A percentile compares a stretch with the other conserved stretches of the same genome.
Conservation (phyloP, 2,329 filamentous ascomycete species). For the Emergomyces africanus region DNA sequence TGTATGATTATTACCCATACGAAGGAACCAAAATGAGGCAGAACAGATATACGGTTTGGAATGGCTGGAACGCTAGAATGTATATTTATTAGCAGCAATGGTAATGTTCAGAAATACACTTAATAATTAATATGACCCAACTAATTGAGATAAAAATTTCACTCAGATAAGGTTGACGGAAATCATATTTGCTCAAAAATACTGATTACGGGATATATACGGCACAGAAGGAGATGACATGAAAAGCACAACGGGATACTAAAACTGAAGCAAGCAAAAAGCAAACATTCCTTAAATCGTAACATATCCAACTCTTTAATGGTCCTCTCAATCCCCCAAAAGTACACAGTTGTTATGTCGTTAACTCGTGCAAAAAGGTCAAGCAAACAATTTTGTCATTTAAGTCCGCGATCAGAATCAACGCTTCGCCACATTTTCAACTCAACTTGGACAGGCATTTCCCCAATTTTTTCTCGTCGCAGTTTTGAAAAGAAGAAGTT, state of each 20-base stretch:
- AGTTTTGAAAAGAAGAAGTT: no score
- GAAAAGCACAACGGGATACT: neutral
- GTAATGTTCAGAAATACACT: neutral
- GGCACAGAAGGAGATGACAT: neutral
- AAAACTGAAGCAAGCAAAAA: neutral
- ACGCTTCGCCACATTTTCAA: neutral
- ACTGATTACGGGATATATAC: neutral
- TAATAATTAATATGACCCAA: neutral
- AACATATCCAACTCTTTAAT: neutral
- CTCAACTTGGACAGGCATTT: neutral
- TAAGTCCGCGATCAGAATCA: no score
- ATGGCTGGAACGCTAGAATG: neutral
- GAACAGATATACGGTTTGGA: neutral
- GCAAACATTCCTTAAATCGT: neutral
- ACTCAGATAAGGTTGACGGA: neutral
- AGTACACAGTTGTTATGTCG: neutral
- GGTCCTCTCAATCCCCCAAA: neutral
- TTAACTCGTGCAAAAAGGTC: neutral
- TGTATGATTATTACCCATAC: conserved; percentile 16
- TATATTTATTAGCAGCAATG: neutral
- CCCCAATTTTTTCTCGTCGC: neutral
- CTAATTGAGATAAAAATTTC: neutral
- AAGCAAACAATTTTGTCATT: neutral
- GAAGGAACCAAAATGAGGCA: neutral
- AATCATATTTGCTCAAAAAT: neutral